Base-by-base conservation (phyloP, 345 rosid genomes). In the Arabis hirsuta region DNA sequence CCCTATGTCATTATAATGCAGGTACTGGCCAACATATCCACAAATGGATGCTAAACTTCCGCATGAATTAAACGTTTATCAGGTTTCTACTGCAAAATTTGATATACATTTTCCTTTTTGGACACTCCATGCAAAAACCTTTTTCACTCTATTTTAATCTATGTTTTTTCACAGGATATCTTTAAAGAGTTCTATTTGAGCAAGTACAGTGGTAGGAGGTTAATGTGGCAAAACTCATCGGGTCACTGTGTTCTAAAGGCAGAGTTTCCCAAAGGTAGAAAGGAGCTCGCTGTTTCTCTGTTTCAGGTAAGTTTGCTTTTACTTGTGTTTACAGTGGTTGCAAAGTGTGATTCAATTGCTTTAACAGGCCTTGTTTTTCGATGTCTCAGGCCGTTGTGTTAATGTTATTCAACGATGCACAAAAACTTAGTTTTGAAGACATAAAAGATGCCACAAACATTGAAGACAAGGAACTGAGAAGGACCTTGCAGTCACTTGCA, bases 11-110 rank as follows among this genome's bases (percentile, higher is more conserved):
- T 80, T 78, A 69, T 56, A 41, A 55, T 84, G 77, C 80, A 92
- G 98, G 78, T 92, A 89, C 80, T 92, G 98, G 98, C 98, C 98
- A 63, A 92, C 96, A 22, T 92, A 92, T 83, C 96, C 98, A n/a
- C 98, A 91, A 34, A 90, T 92, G 96, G 90, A 86, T 83, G 92
- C 88, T 61, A 88, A 96, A 81, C 95, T 92, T 71, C 98, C 98
- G 54, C 96, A 85, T 69, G 98, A 92, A 65, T 81, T 92, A 72
- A 90, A 90, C 78, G 90, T 92, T 39, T 90, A 92, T 73, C 96
- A 91, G 97, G 97, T 87, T 68, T 69, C 74, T 62, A 31, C 12
- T 13, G 39, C 61, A 68, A 54, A 55, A 0, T 61, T 47, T 39
- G 44, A 59, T 46, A 16, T 31, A 50, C 11, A 36, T 36, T 50